Base-by-base conservation (phyloP, 129 eudicot species). In the Gnaphalium uliginosum region DNA sequence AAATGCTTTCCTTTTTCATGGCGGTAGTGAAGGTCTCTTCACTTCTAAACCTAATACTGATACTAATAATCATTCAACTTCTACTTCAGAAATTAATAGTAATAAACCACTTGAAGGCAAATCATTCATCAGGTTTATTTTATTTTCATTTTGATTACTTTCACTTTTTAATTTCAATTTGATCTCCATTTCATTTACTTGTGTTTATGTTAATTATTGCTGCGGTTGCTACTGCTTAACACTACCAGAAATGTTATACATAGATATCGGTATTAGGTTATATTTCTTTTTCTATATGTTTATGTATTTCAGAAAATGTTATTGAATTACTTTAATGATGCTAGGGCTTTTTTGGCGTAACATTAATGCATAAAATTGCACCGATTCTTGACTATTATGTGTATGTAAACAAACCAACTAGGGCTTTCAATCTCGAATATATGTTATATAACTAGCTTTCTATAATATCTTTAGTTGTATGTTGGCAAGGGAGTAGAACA, bases 21-120 rank as follows among this genome's bases (percentile, higher is more conserved):
- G 96, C 50, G 96, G 96, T 5, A 89, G 87, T 57, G 96, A 89
- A 58, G 96, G 96, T 13, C 81, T 89, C 33, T 89, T 84, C 78
- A 85, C 91, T 62, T 86, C 95, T 43, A 85, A 88, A n/a, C 80
- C 37, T 29, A 29, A 59, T 22, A 48, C 67, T 18, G 46, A 79
- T 65, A 66, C 29, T 1, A 67, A 76, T 19, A 68, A 78, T 21
- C 18, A 60, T 0, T 29, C 80, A 24, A 8, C 37, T 53, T 53
- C 60, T 53, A 19, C 23, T 21, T 17, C 26, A 6, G 61, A 56
- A 56, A 67, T 83, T 64, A 37, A 85, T 24, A 72, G 63, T 0
- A 76, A 35, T 30, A 79, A 71, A 24, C 83, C 89, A 35, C 72
- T 57, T 76, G 79, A 82, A 54, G 88, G 87, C 21, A 84, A 76